phyloP scores from a whole-genome alignment of 2,329 filamentous ascomycete species.

The Plectosphaerella plurivora region DNA sequence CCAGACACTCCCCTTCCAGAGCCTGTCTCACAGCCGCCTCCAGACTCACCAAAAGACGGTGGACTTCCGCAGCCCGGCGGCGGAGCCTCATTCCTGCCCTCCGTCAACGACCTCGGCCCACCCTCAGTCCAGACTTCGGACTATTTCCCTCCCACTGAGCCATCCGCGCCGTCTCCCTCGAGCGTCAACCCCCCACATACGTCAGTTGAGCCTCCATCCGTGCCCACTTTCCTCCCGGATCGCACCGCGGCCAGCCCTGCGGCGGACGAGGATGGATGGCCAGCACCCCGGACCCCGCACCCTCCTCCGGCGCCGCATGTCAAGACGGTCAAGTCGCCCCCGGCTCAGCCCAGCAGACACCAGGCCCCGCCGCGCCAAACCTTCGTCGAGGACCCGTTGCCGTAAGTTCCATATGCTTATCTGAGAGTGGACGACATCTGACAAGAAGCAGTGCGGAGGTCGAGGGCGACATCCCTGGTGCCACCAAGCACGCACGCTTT shows the following conservation, averaged over 20 bases:
- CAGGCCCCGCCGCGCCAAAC: slow-evolving; percentile 11
- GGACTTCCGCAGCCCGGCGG: slow-evolving; percentile 5
- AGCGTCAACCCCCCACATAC: slow-evolving; percentile 16
- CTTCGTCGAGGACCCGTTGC: background rate
- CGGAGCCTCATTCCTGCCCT: slow-evolving; percentile 8
- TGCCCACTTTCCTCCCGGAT: slow-evolving; percentile 7
- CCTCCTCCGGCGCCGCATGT: slow-evolving; percentile 4
- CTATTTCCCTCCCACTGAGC: slow-evolving; percentile 27
- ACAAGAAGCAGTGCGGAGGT: too few relatives aligned
- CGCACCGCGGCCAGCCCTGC: slow-evolving; percentile 1
- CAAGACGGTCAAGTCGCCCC: slow-evolving; percentile 1
- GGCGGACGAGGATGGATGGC: background rate
- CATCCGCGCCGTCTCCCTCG: slow-evolving; percentile 28
- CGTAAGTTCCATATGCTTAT: background rate
- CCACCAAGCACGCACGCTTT: slow-evolving; percentile 96
- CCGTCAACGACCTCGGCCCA: slow-evolving; percentile 1
- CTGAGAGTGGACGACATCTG: slow-evolving; percentile 5
- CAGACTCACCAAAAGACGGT: slow-evolving; percentile 15
- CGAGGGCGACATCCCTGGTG: slow-evolving; percentile 62
- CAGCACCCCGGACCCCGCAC: slow-evolving; percentile 3
- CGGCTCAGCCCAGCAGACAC: slow-evolving; percentile 15
- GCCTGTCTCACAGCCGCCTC: slow-evolving; percentile 7
- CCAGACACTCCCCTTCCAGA: slow-evolving; percentile 15
- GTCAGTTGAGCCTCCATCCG: slow-evolving; percentile 13
- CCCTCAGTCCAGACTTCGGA: slow-evolving; percentile 17